A percentile compares a stretch with the other conserved stretches of the same genome.
phyloP scores from a whole-genome alignment of 768 basidiomycete species.

The Leccinellum rugosiceps region DNA sequence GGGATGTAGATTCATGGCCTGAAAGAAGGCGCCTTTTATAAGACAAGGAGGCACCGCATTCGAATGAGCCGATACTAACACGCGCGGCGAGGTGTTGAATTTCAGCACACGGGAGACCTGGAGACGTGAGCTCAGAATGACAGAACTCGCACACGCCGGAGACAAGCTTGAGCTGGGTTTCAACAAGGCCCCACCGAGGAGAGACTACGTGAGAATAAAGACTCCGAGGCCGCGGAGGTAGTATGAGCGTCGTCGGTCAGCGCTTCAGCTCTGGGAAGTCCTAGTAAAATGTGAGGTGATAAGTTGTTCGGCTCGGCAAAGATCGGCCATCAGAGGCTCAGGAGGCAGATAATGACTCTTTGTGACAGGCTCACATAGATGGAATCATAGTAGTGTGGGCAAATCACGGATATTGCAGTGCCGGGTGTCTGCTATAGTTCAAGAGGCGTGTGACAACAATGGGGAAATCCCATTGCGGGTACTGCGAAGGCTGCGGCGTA shows the following conservation, averaged over 20 bases:
- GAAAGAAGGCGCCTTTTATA: conserved; percentile 15
- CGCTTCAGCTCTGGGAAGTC: conserved; percentile 1
- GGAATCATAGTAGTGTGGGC: background rate
- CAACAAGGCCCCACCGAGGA: background rate
- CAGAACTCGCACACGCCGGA: background rate
- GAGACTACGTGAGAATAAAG: background rate
- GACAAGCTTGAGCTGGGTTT: background rate
- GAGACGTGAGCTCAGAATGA: background rate
- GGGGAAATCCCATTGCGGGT: background rate
- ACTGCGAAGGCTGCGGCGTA: background rate
- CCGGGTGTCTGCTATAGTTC: too few species aligned
- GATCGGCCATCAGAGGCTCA: background rate
- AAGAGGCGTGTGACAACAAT: background rate
- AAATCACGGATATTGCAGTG: background rate
- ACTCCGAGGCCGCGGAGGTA: background rate
- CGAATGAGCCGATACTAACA: background rate
- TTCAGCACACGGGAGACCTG: background rate
- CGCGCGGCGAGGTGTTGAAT: background rate
- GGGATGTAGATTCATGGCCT: background rate
- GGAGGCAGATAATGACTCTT: background rate
- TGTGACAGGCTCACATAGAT: background rate
- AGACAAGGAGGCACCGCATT: conserved; percentile 3
- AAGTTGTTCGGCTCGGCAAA: background rate
- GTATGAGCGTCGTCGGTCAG: background rate
- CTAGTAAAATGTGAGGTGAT: background rate